Percentiles rank a stretch among this genome's conserved stretches.
Conservation (phyloP, 78 protist species). For the Isochrysis galbana region DNA sequence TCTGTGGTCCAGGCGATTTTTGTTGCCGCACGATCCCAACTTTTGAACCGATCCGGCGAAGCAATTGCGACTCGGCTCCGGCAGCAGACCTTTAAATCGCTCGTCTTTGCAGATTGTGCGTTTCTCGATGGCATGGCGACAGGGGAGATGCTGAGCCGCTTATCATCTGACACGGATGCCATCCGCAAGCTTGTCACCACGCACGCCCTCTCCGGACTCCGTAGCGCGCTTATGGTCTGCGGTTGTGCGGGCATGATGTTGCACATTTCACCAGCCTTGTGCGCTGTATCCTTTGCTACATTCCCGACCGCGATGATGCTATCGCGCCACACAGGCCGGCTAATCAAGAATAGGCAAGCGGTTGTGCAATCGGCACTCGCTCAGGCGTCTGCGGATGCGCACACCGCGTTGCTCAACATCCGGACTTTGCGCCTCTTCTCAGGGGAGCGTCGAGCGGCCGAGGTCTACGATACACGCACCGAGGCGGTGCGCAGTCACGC, state of each 20-base stretch:
- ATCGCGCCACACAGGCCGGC: not conserved
- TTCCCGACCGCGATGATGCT: not conserved
- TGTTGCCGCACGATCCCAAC: not conserved
- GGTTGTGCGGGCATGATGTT: not conserved
- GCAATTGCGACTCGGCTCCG: not conserved
- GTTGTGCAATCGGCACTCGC: not conserved
- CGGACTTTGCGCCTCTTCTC: not conserved
- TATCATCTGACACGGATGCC: not conserved
- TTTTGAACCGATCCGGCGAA: not conserved
- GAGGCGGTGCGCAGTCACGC: not conserved
- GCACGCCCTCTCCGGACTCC: not conserved
- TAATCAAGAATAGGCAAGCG: not conserved
- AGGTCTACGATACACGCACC: not conserved
- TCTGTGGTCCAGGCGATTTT: not conserved
- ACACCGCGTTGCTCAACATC: not conserved
- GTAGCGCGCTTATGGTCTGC: not conserved
- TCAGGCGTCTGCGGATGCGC: not conserved
- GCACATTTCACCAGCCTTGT: not conserved
- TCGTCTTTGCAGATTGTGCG: not conserved
- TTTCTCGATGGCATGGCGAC: not conserved
- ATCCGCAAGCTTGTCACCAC: not conserved
- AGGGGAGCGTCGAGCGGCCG: not conserved
- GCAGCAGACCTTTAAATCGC: not conserved
- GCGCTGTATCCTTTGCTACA: not conserved
- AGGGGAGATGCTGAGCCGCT: not conserved